Base-by-base conservation (phyloP, 1,284 basidiomycete genomes). In the Cutaneotrichosporon spelunceum region DNA sequence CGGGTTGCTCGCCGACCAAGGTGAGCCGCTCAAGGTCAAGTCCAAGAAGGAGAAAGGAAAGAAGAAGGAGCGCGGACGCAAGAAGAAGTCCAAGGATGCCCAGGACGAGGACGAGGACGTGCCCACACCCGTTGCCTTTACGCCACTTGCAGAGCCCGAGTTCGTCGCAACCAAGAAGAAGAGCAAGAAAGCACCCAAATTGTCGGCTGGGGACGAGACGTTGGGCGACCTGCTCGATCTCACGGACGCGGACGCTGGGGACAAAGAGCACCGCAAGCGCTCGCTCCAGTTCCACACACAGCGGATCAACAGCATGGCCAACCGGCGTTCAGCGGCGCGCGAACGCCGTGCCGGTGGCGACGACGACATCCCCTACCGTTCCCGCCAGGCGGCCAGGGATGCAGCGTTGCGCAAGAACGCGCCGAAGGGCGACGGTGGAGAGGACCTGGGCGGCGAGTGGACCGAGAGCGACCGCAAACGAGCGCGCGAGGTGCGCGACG, bases 251-350 rank as follows among this genome's bases (percentile, higher is more conserved):
- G 94, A 96, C 69, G 84, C 85, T 6, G 83, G 83, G 11, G 93
- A 96, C 80, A 96, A 96, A 77, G 84, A 82, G 42, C 86, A 87
- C 7, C 86, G 88, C 61, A 88, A 87, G 67, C 88, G 88, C 64
- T 85, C 89, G 10, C 83, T 97, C 24, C 87, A 88, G 33, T 97
- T 97, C 86, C 90, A 97, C 78, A 93, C 92, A 1, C 85, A 89
- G 60, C 88, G 88, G 74, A 93, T 97, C 70, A 90, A 91, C 71
- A 86, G 85, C 60, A 84, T 89, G 5, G 84, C 86, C 62, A 85
- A 87, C 19, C 83, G 88, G 61, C 83, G 91, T 54, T 84, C 86
- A 59, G 87, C 86, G 45, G 90, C 90, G 13, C 68, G 79, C 70
- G 66, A 75, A 62, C 70, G 83, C 85, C 65, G 74, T 80, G 79